Conservation (phyloP, 2,329 filamentous ascomycete genomes). For the Fusarium falciforme region DNA sequence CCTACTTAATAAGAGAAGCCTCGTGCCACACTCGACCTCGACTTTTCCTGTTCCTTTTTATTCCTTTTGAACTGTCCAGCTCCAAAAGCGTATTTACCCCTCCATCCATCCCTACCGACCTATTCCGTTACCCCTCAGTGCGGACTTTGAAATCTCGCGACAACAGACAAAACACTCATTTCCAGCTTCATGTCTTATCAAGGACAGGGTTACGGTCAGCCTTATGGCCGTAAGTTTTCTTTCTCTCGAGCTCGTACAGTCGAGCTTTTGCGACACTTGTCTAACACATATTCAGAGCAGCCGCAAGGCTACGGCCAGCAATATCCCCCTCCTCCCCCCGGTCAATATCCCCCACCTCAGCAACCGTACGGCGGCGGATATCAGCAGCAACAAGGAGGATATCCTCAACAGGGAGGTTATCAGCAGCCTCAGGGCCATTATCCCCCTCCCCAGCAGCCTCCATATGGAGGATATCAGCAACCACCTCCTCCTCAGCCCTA, state of each 20-base stretch:
- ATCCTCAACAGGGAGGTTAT: constrained; percentile 49
- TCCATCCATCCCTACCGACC: background rate
- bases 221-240: constrained; percentile 50
- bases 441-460: constrained; percentile 49
- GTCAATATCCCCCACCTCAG: constrained; percentile 44
- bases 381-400: constrained; percentile 49
- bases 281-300: constrained; percentile 44
- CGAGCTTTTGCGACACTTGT: background rate
- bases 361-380: constrained; percentile 49
- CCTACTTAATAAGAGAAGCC: constrained; percentile 24
- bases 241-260: background rate
- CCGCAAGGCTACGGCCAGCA: constrained; percentile 56
- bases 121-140: constrained; percentile 18
- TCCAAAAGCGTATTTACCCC: constrained; percentile 5
- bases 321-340: constrained; percentile 47
- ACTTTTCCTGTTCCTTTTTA: constrained; percentile 9
- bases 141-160: background rate
- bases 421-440: constrained; percentile 50
- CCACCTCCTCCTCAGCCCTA: constrained; percentile 47
- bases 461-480: constrained; percentile 49
- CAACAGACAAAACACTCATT: background rate
- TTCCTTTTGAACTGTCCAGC: background rate
- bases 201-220: constrained; percentile 47
- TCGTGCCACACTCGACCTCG: constrained; percentile 13
- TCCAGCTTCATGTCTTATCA: constrained; percentile 51